A percentile compares a stretch with the other conserved stretches of the same genome.
Conservation (phyloP, 495 filamentous ascomycete genomes). For the Penicillium silybi region DNA sequence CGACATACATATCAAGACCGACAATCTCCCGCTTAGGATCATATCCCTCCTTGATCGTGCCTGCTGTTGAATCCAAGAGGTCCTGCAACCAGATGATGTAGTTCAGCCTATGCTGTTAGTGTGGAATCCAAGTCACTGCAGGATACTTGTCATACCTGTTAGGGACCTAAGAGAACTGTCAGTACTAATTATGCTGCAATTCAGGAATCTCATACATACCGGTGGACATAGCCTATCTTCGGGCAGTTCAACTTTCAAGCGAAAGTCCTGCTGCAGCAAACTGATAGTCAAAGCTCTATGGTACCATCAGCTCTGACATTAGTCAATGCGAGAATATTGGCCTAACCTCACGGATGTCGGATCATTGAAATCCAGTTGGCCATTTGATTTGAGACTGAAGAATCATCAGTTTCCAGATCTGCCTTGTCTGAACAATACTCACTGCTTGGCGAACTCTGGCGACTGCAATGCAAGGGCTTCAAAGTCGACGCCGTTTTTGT, state of each 20-base stretch:
- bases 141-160: constrained; percentile 47
- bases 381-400: constrained; percentile 53
- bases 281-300: constrained; percentile 73
- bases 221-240: constrained; percentile 86
- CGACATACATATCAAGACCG: constrained; percentile 71
- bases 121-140: background rate
- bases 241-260: constrained; percentile 64
- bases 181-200: background rate
- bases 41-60: constrained; percentile 49
- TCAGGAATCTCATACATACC: constrained; percentile 38
- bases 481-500: constrained; percentile 63
- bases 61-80: constrained; percentile 70
- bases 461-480: constrained; percentile 52
- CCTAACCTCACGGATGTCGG: constrained; percentile 66
- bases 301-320: background rate
- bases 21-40: constrained; percentile 53
- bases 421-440: constrained; percentile 9
- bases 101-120: constrained; percentile 54
- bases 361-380: constrained; percentile 76
- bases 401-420: constrained; percentile 5
- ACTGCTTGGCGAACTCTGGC: constrained; percentile 56
- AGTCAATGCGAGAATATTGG: background rate
- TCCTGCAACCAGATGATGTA: constrained; percentile 90
- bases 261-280: constrained; percentile 72
- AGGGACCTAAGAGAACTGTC: constrained; percentile 49